Evolutionary conservation across 345 rosid genomes (phyloP), one percentile per base, ranked within the genome.

Genomic region (Citropsis articulata): DNA sequence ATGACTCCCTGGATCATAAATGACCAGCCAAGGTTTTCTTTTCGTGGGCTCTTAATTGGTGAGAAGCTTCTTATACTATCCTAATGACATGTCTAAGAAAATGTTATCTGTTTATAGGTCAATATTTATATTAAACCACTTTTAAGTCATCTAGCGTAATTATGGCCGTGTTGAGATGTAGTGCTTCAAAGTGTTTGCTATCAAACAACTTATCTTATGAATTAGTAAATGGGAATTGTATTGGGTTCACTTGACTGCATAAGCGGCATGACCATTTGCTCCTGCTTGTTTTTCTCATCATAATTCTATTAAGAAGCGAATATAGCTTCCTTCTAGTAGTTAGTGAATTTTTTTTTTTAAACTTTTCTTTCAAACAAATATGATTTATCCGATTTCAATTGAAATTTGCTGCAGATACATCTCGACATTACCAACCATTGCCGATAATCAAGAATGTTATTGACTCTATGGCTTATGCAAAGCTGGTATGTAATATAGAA

Each of bases 1-100:
- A 87, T 80, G 90, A 81, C 88, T 61, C 97, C 97, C 18, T 90
- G 94, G 94, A 84, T 64, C 76, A 85, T 89, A 57, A 83, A 48
- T 50, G 97, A 92, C 78, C 82, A 84, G 77, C 97, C 94, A 22
- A 89, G 97, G 75, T 90, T 92, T 77, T 76, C 90, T 72, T 92
- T 78, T 71, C 88, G 97, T 64, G 97, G 97, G 38, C 92, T 92
- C 62, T 79, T 92, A 62, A 90, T 90, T 57, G 97, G 97, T 89
- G 6, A 88, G 88, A 1, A 22, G 16, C 60, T 80, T 69, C 59
- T 27, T 40, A 38, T 9, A 14, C 48, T 19, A n/a, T n/a, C 13
- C 33, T 30, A 10, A 19, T 53, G 64, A 35, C n/a, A 50, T 61
- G 67, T 73, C 53, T 38, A 50, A 69, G 66, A 48, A 53, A 62